These are phyloP conservation scores for Mycena galopus DNA, from an alignment of 768 basidiomycete species.

Conservation along the genomic window DNA sequence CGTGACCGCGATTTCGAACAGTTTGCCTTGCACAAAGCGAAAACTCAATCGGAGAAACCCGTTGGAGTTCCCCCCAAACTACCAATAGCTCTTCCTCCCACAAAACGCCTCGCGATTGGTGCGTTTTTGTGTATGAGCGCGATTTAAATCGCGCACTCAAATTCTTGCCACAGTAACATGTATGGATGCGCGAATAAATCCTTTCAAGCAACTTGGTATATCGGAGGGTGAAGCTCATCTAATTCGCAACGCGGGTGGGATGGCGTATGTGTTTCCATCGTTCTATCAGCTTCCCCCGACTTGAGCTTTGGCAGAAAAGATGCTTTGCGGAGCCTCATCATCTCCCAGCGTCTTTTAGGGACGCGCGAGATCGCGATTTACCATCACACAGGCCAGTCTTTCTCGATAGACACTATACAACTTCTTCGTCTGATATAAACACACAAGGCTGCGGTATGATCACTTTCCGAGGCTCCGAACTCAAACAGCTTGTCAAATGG, in stretches of 20 bases:
- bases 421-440: no score
- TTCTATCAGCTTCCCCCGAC: constrained; percentile 35
- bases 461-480: constrained; percentile 65
- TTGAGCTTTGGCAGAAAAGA: constrained; percentile 54
- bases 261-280: constrained; percentile 58
- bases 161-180: constrained; percentile 11
- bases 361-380: constrained; percentile 77
- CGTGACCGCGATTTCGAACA: constrained; percentile 6
- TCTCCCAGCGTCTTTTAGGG: constrained; percentile 80
- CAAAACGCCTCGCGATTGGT: constrained; percentile 53
- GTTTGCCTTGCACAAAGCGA: not conserved
- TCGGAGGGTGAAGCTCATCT: constrained; percentile 79
- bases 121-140: constrained; percentile 25
- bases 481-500: constrained; percentile 65
- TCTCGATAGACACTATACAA: no score
- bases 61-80: not conserved
- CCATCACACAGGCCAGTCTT: constrained; percentile 65
- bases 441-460: constrained; percentile 71
- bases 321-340: constrained; percentile 73
- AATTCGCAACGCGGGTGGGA: constrained; percentile 81
- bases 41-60: not conserved
- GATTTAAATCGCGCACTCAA: not conserved
- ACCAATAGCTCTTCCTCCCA: constrained; percentile 39
- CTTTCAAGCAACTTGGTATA: constrained; percentile 70
- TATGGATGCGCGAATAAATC: constrained; percentile 82